Conservation (phyloP, 2,329 filamentous ascomycete genomes). For the Ophiostoma ips region DNA sequence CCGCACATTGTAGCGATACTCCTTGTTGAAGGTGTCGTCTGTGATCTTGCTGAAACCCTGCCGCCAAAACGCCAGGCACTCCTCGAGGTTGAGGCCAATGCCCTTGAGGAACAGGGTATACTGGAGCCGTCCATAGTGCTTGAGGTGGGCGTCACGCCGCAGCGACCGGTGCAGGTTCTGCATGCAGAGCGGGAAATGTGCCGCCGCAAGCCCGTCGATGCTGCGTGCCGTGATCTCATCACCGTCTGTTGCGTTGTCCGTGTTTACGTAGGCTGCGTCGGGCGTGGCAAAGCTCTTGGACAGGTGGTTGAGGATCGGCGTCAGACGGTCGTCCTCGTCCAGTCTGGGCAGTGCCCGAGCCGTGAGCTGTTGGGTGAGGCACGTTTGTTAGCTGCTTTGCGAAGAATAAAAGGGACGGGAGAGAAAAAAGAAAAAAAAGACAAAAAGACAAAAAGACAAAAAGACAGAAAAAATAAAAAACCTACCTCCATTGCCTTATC, state of each 20-base stretch:
- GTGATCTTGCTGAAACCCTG: conserved; percentile 71
- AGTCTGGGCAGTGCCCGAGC: conserved; percentile 81
- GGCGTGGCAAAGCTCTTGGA: conserved; percentile 92
- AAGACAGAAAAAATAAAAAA: no score
- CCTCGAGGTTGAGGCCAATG: conserved; percentile 81
- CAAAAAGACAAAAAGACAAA: no score
- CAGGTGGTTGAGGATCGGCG: conserved; percentile 56
- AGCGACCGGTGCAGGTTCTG: conserved; percentile 75
- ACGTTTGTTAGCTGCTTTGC: not conserved
- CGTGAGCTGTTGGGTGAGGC: conserved; percentile 47
- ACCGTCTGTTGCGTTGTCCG: conserved; percentile 48
- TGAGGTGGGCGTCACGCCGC: conserved; percentile 77
- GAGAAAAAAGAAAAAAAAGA: no score
- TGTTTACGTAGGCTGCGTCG: conserved; percentile 61
- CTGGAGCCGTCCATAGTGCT: conserved; percentile 85
- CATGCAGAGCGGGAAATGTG: conserved; percentile 90
- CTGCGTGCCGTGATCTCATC: conserved; percentile 64
- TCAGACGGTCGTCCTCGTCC: conserved; percentile 88
- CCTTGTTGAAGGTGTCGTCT: conserved; percentile 92
- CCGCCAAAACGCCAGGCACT: conserved; percentile 86
- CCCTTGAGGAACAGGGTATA: conserved; percentile 96
- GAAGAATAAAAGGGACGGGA: no score
- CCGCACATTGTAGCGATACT: conserved; percentile 95
- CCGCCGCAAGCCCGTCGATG: conserved; percentile 64
- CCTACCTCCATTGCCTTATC: conserved; percentile 71